phyloP scores from a whole-genome alignment of 1,284 basidiomycete species.

The Boletus semigastroideus region DNA sequence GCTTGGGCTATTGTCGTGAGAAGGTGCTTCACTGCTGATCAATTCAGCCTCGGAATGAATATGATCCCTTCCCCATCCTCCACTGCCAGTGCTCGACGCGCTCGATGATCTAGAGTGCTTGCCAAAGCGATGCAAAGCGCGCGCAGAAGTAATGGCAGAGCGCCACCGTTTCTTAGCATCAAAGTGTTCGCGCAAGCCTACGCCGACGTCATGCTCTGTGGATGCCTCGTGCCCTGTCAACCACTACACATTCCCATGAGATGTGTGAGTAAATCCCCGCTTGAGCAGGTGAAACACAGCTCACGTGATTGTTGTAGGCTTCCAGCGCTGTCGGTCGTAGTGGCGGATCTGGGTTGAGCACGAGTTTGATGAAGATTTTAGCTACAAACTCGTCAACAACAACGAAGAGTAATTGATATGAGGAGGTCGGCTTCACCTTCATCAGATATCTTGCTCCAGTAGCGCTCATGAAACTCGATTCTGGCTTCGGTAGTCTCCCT shows the following conservation, averaged over 20 bases:
- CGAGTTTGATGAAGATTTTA: conserved; percentile 78
- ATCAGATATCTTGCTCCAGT: conserved; percentile 87
- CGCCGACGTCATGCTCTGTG: conserved; percentile 67
- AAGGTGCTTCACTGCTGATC: conserved; percentile 5
- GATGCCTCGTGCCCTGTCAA: conserved; percentile 59
- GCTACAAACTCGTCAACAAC: conserved; percentile 47
- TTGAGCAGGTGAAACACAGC: conserved; percentile 1
- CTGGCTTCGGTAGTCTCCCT: conserved; percentile 82
- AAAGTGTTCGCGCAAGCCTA: conserved; percentile 77
- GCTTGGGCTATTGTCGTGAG: conserved; percentile 22
- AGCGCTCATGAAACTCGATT: conserved; percentile 89
- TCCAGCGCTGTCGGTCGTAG: conserved; percentile 74
- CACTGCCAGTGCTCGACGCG: conserved; percentile 31
- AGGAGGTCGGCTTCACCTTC: conserved; percentile 48
- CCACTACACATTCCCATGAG: conserved; percentile 49
- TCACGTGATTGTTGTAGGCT: conserved; percentile 59
- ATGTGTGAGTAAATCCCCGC: background rate
- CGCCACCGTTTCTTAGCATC: conserved; percentile 69
- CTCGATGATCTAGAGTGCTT: conserved; percentile 36
- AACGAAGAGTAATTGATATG: background rate
- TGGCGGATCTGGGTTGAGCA: conserved; percentile 75
- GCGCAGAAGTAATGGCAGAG: conserved; percentile 62
- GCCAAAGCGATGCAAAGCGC: conserved; percentile 54
- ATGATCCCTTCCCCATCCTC: conserved; percentile 34
- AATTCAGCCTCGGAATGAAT: conserved; percentile 13